These are phyloP conservation scores for Corniculantispora saksenae DNA, from an alignment of 2,329 filamentous ascomycete genomes.

Conservation along the genomic window DNA sequence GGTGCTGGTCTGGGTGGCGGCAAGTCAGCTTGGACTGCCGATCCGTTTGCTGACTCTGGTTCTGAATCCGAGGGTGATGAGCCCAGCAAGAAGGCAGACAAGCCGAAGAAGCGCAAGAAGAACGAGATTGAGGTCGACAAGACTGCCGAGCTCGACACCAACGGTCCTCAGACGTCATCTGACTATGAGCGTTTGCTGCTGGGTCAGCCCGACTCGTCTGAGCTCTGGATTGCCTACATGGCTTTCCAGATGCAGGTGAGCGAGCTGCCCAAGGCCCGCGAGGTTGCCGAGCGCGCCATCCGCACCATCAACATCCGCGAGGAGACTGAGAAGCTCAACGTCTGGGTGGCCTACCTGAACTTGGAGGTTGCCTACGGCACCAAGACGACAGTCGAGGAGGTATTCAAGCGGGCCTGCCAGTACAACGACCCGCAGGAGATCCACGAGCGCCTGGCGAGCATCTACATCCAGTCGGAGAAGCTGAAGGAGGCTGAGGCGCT, in stretches of 20 bases:
- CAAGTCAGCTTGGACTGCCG: conserved; percentile 87
- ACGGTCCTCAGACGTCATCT: conserved; percentile 84
- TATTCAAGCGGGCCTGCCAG: conserved; percentile 90
- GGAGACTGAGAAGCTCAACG: conserved; percentile 88
- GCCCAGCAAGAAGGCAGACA: conserved; percentile 48
- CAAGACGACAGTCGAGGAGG: conserved; percentile 77
- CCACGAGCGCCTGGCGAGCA: conserved; percentile 85
- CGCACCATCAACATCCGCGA: conserved; percentile 89
- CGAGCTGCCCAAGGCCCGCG: conserved; percentile 83
- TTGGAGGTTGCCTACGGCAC: conserved; percentile 88
- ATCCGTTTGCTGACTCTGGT: conserved; percentile 63
- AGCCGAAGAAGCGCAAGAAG: conserved; percentile 76
- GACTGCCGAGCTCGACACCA: conserved; percentile 86
- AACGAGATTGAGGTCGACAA: conserved; percentile 80
- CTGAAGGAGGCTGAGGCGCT: conserved; percentile 80
- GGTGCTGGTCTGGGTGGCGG: conserved; percentile 65
- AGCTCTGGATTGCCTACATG: conserved; percentile 97
- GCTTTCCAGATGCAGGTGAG: conserved; percentile 94
- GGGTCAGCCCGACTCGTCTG: conserved; percentile 88
- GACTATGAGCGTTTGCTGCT: conserved; percentile 94
- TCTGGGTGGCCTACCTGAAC: conserved; percentile 94
- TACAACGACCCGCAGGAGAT: conserved; percentile 92
- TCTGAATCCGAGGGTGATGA: conserved; percentile 45
- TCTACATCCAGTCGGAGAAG: conserved; percentile 91
- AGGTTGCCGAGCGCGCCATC: conserved; percentile 87